Percentiles rank a stretch among this genome's conserved stretches.
Evolutionary conservation across 176 grass and related monocot species (phyloP).

Genomic region (Ampelocalamus luodianensis): DNA sequence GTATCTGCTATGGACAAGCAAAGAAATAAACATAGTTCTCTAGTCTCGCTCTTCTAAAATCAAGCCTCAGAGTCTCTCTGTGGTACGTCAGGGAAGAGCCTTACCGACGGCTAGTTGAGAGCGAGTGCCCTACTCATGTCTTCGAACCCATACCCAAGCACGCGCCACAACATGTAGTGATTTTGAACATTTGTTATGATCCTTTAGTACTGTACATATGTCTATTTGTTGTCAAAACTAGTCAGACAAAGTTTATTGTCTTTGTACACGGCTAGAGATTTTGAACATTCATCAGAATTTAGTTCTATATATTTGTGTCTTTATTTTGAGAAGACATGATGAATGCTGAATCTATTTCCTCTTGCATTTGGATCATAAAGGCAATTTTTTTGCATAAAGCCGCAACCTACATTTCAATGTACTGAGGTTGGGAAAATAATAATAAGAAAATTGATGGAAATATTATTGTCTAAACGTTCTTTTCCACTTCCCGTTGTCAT

Average conservation of each 20-base stretch:
- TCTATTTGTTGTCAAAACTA: not conserved
- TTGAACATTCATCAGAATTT: not conserved
- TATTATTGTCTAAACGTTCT: not conserved
- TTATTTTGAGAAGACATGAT: not conserved
- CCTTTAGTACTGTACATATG: not conserved
- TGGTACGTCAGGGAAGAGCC: too few relatives aligned
- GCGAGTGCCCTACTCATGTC: too few relatives aligned
- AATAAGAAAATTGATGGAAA: not conserved
- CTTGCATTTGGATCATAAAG: not conserved
- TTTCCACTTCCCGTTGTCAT: not conserved
- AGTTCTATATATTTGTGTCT: not conserved
- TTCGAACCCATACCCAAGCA: too few relatives aligned
- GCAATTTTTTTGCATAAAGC: too few relatives aligned
- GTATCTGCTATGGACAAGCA: too few relatives aligned
- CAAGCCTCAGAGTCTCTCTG: too few relatives aligned
- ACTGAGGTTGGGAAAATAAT: not conserved
- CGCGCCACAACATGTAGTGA: not conserved
- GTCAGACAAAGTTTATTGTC: not conserved
- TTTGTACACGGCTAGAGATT: not conserved
- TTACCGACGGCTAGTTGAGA: too few relatives aligned
- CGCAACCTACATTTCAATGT: not conserved
- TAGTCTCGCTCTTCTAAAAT: too few relatives aligned
- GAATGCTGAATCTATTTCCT: not conserved
- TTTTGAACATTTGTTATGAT: not conserved
- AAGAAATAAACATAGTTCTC: too few relatives aligned